These are phyloP conservation scores for Ligustrum vulgare DNA, from an alignment of 257 asterid genomes.

Conservation along the genomic window DNA sequence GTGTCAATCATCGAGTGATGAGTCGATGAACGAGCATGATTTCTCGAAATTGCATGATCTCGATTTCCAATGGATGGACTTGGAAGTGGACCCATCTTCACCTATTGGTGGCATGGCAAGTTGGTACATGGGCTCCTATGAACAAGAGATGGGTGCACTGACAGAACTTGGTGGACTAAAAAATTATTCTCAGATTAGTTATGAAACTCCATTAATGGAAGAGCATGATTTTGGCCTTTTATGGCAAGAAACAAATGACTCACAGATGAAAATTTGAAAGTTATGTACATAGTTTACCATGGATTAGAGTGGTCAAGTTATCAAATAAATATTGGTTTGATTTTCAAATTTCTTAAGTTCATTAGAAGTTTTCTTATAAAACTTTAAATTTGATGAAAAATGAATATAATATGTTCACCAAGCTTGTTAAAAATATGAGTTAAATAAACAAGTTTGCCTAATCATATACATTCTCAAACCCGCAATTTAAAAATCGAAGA, in stretches of 20 bases:
- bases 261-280: constrained; percentile 13
- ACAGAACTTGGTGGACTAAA: constrained; percentile 23
- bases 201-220: constrained; percentile 24
- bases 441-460: too few species aligned
- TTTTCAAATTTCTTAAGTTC: constrained; percentile 9
- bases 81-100: constrained; percentile 37
- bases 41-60: constrained; percentile 17
- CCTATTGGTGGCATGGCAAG: constrained; percentile 26
- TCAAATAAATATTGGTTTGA: constrained; percentile 9
- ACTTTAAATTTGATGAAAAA: too few species aligned
- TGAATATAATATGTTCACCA: too few species aligned
- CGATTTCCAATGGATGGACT: constrained; percentile 43
- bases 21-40: constrained; percentile 7
- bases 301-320: background rate
- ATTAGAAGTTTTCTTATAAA: background rate
- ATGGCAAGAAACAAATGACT: constrained; percentile 34
- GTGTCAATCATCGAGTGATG: constrained; percentile 29
- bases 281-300: background rate
- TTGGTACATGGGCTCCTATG: constrained; percentile 33
- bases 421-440: too few species aligned
- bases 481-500: too few species aligned
- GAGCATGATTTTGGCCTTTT: constrained; percentile 34
- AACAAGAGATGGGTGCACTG: constrained; percentile 16
- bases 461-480: too few species aligned
- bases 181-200: constrained; percentile 11